Evolutionary conservation across 345 rosid species (phyloP), one percentile per base, ranked within the genome.

Genomic region (Linum tenue): DNA sequence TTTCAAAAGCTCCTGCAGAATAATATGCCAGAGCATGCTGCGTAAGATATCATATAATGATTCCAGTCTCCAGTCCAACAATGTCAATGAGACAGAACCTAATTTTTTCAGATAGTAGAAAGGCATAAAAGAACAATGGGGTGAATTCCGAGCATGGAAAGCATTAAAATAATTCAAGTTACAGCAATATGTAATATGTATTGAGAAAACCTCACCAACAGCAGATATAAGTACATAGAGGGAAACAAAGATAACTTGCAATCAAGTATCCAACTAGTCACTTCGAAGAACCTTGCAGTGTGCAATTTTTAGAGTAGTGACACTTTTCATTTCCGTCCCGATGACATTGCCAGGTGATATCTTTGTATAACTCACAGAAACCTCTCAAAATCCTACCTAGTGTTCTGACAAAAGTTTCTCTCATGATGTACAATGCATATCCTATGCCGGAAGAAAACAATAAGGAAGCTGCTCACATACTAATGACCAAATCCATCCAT

Each of bases 1-100:
- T 81, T 75, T 92, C 97, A 83, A 92, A 90, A 62, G 88, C 88
- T 56, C 94, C 98, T 92, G 83, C 14, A 75, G 37, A 60, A 68
- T 51, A 59, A 76, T 56, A 67, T 62, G 55, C 16, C n/a, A 35
- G 31, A 65, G 37, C 60, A 57, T 16, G 37, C 3, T 10, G 60
- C 8, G 8, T 5, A 17, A 12, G 3, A 57, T 17, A 7, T 5
- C 2, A 17, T 5, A 16, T 15, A 4, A 37, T 22, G 53, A 48
- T 5, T 43, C 50, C 50, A 43, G 50, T 43, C 58, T 3, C 31
- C 3, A 17, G 42, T 37, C 2, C 62, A 56, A 68, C 22, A 9
- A 37, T 39, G 62, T 39, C 37, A 50, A 55, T 1, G 37, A 40
- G 5, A 7, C 14, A 39, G 7, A 68, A 39, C 3, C 36, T 10